Evolutionary conservation across 352 stramenopile species (phyloP).

Genomic region (Pythium inflatum): DNA sequence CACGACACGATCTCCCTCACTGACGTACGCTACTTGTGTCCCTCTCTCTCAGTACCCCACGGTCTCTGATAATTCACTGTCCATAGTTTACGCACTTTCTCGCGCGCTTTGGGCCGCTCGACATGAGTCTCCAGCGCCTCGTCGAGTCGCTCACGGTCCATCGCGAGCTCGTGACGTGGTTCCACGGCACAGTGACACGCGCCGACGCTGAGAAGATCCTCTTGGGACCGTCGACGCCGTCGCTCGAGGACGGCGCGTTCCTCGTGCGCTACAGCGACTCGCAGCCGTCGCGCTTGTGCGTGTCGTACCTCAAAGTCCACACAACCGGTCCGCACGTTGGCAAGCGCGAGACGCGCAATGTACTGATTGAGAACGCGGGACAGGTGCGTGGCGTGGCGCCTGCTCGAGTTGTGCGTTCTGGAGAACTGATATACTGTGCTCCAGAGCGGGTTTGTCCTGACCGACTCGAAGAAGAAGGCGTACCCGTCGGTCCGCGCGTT

Average conservation of each 20-base stretch:
- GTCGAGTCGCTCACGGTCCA: slow-evolving; percentile 65
- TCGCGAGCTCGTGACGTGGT: slow-evolving; percentile 70
- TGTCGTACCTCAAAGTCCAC: slow-evolving; percentile 82
- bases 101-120: slow-evolving; percentile 71
- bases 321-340: slow-evolving; percentile 32
- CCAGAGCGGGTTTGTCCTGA: slow-evolving; percentile 50
- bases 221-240: slow-evolving; percentile 12
- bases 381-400: background rate
- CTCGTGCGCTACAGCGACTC: slow-evolving; percentile 81
- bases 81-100: slow-evolving; percentile 67
- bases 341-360: slow-evolving; percentile 68
- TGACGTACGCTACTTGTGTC: slow-evolving; percentile 38
- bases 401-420: background rate
- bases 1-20: slow-evolving; percentile 48
- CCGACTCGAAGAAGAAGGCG: slow-evolving; percentile 46
- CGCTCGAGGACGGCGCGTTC: slow-evolving; percentile 65
- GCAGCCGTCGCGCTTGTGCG: slow-evolving; percentile 73
- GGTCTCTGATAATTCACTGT: background rate
- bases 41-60: background rate
- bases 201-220: slow-evolving; percentile 54
- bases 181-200: slow-evolving; percentile 65
- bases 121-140: slow-evolving; percentile 57
- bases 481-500: slow-evolving; percentile 73
- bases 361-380: slow-evolving; percentile 67
- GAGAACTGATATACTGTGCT: background rate